phyloP scores from a whole-genome alignment of 306 rosid genomes.

The Vigna trinervia region DNA sequence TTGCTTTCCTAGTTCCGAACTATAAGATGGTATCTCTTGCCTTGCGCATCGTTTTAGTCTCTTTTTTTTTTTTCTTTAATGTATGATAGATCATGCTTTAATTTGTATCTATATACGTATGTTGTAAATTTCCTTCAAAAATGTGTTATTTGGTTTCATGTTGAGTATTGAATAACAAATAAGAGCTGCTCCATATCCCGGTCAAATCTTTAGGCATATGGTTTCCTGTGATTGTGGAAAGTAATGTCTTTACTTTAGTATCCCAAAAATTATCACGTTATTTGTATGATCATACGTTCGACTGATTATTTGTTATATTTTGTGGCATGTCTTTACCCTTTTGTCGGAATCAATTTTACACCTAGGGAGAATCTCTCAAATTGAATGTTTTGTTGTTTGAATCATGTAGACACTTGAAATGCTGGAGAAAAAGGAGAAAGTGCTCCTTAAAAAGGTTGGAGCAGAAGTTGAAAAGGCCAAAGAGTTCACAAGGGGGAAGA shows the following conservation, averaged over 20 bases:
- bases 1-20: background rate
- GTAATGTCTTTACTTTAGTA: background rate
- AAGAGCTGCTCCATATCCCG: background rate
- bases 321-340: background rate
- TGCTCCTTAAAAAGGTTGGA: conserved; percentile 80
- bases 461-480: conserved; percentile 94
- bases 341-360: background rate
- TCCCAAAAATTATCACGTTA: background rate
- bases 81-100: background rate
- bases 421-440: conserved; percentile 99
- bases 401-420: conserved; percentile 88
- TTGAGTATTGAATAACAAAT: background rate
- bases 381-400: conserved; percentile 33
- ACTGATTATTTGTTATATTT: conserved; percentile 3
- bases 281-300: background rate
- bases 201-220: background rate
- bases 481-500: conserved; percentile 81
- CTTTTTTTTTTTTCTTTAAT: background rate
- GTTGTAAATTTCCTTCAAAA: background rate
- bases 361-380: background rate
- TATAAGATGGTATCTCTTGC: background rate
- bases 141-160: background rate
- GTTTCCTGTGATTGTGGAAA: background rate
- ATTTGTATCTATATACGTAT: background rate
- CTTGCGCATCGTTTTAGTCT: background rate